Base-by-base conservation (phyloP, 2,329 filamentous ascomycete genomes). In the Trichoderma aggressivum region DNA sequence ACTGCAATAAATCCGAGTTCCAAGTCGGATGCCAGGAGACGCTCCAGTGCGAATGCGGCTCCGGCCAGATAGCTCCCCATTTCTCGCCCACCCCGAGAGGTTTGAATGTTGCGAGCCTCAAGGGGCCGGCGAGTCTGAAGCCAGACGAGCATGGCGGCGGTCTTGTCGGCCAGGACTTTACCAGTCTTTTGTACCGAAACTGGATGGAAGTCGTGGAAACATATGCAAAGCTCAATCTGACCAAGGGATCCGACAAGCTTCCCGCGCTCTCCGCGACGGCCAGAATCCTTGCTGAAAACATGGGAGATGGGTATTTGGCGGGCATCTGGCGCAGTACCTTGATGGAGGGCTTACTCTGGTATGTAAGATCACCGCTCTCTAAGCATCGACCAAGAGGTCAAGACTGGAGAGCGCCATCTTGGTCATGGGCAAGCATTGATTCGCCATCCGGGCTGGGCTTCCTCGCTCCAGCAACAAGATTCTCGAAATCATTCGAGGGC, bases 211-310 rank as follows among this genome's bases (percentile, higher is more conserved):
- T 63, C 28, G 60, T 63, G 14, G 36, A 63, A 16, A 63, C 60
- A 30, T 63, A 63, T 47, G 60, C 60, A 63, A 63, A 63, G 14
- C 60, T 63, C 34, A 63, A 63, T 47, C 36, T 63, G 34, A 63
- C 60, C 60, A 63, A 63, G 60, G 60, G 60, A 63, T 63, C 60
- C 24, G 60, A 63, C 36, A 63, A 63, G 14, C 60, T 63, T 21
- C 60, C 60, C 18, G 60, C 60, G 3, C 60, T 63, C 5, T 63
- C 60, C 43, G 60, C 60, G 6, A 63, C 47, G n/a, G 47, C 47
- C 2, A 50, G 47, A 5, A 50, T 50, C 11, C 47, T 50, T 50
- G 47, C 47, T 50, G 47, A 50, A 14, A 50, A 50, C 47, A 50
- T 50, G 47, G 47, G 47, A 11, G 47, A 24, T 50, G 47, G 47